Conservation (phyloP, 495 filamentous ascomycete genomes). For the Penicillium waksmanii region DNA sequence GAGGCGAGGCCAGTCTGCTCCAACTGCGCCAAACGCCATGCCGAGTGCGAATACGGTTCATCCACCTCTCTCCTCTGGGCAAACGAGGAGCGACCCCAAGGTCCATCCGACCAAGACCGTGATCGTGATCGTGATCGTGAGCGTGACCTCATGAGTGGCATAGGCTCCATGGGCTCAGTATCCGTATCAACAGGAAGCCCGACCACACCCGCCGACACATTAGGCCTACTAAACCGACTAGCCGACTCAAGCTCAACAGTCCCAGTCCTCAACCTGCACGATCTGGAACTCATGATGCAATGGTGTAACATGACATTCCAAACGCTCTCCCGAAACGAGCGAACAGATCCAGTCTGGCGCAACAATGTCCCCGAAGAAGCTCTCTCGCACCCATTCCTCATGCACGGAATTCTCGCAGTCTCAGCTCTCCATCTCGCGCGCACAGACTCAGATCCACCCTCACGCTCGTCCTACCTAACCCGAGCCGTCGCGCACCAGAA, state of each 20-base stretch:
- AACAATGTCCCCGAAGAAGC: conserved; percentile 47
- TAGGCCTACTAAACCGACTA: conserved; percentile 33
- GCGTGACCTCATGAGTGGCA: too few relatives aligned
- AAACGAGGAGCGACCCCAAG: conserved; percentile 32
- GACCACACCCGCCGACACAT: conserved; percentile 22
- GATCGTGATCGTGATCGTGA: too few relatives aligned
- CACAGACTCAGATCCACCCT: conserved; percentile 27
- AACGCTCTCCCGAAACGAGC: conserved; percentile 35
- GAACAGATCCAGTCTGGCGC: conserved; percentile 48
- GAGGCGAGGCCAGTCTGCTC: conserved; percentile 41
- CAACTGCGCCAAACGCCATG: conserved; percentile 45
- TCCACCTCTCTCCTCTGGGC: conserved; percentile 43
- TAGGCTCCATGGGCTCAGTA: background rate
- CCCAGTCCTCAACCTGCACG: conserved; percentile 35
- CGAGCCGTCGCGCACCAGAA: conserved; percentile 54
- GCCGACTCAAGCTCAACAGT: conserved; percentile 11
- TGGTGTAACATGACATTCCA: conserved; percentile 45
- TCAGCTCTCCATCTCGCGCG: conserved; percentile 52
- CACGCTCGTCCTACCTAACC: conserved; percentile 34
- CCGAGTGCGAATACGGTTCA: conserved; percentile 45
- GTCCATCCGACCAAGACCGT: background rate
- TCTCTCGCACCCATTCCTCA: conserved; percentile 50
- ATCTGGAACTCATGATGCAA: conserved; percentile 50
- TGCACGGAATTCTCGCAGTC: conserved; percentile 56
- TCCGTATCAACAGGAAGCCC: conserved; percentile 2